Percentiles rank a stretch among this genome's conserved stretches.
phyloP scores from a whole-genome alignment of 2,329 filamentous ascomycete species.

The Stachybotrys echinatus region DNA sequence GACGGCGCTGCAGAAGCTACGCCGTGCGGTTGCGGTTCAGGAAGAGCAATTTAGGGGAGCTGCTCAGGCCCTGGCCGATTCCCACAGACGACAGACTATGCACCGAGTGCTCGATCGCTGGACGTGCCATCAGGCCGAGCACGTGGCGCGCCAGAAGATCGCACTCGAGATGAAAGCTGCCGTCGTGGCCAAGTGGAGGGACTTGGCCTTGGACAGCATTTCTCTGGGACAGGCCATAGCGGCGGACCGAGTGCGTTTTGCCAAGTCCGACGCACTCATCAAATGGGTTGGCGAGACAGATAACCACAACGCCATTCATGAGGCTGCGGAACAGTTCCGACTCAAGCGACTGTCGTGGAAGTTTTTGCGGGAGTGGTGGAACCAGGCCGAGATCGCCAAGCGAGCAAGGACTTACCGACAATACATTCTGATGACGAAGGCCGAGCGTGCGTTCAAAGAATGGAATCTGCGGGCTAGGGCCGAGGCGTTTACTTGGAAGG shows the following conservation, averaged over 20 bases:
- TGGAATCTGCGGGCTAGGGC: conserved; percentile 28
- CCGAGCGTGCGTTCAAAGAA: conserved; percentile 14
- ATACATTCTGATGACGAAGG: conserved; percentile 12
- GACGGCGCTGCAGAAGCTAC: conserved; percentile 26
- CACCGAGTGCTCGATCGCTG: conserved; percentile 18
- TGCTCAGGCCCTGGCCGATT: conserved; percentile 14
- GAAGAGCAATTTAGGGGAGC: conserved; percentile 19
- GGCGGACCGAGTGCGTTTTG: conserved; percentile 6
- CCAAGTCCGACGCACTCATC: neutral
- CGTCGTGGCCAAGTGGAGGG: conserved; percentile 16
- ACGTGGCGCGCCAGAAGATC: conserved; percentile 12
- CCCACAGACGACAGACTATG: conserved; percentile 13
- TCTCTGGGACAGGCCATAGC: conserved; percentile 11
- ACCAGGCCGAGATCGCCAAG: conserved; percentile 19
- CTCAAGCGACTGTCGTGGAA: conserved; percentile 11
- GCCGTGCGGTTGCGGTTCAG: conserved; percentile 19
- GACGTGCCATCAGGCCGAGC: conserved; percentile 17
- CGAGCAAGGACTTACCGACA: conserved; percentile 17
- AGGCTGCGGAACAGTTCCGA: conserved; percentile 5
- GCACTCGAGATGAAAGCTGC: conserved; percentile 10
- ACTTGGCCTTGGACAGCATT: conserved; percentile 8
- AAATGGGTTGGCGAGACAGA: neutral
- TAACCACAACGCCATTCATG: neutral
- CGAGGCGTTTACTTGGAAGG: conserved; percentile 25
- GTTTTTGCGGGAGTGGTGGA: conserved; percentile 24